A percentile compares a stretch with the other conserved stretches of the same genome.
Evolutionary conservation across 805 yeast genomes (phyloP).

Genomic region (Metschnikowia anglica): DNA sequence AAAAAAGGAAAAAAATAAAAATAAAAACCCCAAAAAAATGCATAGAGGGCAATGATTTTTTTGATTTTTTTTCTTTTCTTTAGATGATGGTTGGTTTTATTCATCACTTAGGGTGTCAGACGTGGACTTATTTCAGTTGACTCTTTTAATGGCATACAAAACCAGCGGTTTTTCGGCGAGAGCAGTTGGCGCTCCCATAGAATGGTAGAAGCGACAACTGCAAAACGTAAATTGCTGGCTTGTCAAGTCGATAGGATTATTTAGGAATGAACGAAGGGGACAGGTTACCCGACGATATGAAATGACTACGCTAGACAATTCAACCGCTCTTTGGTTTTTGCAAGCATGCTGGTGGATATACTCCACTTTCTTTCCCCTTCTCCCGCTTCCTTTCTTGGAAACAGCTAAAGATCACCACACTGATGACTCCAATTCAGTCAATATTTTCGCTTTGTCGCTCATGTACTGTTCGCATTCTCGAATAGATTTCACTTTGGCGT

Average conservation of each 20-base stretch:
- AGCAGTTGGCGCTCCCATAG: slow-evolving; percentile 15
- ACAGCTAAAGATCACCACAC: no score
- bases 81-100: slow-evolving; percentile 5
- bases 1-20: slow-evolving; percentile 16
- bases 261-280: slow-evolving; percentile 9
- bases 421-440: slow-evolving; percentile 1
- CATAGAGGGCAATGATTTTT: slow-evolving; percentile 4
- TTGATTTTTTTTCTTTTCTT: neutral
- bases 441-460: slow-evolving; percentile 3
- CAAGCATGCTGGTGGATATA: no score
- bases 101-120: neutral
- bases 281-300: neutral
- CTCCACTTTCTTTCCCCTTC: no score
- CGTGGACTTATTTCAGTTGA: neutral
- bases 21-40: slow-evolving; percentile 12
- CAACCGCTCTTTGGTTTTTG: no score
- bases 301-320: neutral
- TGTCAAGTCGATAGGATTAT: neutral
- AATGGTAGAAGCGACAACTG: slow-evolving; percentile 17
- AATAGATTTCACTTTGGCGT: slow-evolving; percentile 46
- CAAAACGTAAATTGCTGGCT: slow-evolving; percentile 1
- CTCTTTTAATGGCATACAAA: neutral
- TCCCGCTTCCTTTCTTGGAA: no score
- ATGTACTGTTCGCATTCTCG: slow-evolving; percentile 15
- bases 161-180: slow-evolving; percentile 1